These are phyloP conservation scores for Perkinsus chesapeaki DNA, from an alignment of 169 alveolate genomes.

Conservation along the genomic window DNA sequence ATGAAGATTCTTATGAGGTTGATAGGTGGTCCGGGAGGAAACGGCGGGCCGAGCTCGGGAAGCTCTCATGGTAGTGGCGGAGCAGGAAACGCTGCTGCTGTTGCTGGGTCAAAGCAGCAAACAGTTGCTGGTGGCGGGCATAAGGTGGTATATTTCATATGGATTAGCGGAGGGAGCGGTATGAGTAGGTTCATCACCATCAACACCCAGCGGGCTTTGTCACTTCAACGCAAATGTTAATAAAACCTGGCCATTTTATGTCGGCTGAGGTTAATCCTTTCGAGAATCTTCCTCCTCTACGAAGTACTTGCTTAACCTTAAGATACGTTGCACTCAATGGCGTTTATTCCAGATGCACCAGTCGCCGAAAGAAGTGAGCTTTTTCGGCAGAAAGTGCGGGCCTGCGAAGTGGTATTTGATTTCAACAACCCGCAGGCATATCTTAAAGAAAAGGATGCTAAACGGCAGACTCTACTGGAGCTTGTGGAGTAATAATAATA, in stretches of 20 bases:
- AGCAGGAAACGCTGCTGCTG: too few species aligned
- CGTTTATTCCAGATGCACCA: conserved; percentile 44
- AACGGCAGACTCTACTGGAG: conserved; percentile 69
- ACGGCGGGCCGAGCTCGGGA: too few species aligned
- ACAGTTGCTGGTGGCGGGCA: neutral
- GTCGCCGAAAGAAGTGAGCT: conserved; percentile 48
- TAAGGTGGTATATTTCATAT: neutral
- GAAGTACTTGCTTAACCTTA: neutral
- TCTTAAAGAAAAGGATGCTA: conserved; percentile 57
- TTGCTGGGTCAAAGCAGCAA: neutral
- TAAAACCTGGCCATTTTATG: neutral
- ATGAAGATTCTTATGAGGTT: neutral
- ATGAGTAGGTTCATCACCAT: neutral
- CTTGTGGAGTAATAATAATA: conserved; percentile 60
- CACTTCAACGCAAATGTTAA: neutral
- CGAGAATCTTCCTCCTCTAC: neutral
- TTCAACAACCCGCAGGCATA: conserved; percentile 35
- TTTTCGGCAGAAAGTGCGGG: conserved; percentile 65
- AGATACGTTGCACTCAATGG: neutral
- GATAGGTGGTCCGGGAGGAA: too few species aligned
- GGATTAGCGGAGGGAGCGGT: neutral
- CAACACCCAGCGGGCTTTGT: neutral
- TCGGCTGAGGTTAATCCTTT: neutral
- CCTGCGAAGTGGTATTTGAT: conserved; percentile 62
- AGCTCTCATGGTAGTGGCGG: too few species aligned